phyloP scores from a whole-genome alignment of 2,329 filamentous ascomycete genomes.

The Dryadomyces quercus-mongolicae region DNA sequence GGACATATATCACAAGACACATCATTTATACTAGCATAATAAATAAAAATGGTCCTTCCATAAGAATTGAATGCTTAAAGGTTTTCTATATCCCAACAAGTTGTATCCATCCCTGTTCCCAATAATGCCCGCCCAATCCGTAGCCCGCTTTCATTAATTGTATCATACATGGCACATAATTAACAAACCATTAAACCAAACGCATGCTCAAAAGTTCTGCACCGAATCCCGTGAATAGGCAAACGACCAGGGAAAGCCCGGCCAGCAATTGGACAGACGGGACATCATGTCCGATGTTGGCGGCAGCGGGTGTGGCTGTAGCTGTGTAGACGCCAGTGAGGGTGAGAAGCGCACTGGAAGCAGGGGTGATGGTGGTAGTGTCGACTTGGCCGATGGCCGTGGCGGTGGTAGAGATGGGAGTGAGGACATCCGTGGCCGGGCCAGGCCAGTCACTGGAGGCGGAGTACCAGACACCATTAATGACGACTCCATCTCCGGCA shows the following conservation, averaged over 20 bases:
- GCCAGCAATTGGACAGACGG: background rate
- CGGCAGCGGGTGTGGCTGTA: conserved; percentile 15
- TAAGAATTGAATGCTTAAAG: no score
- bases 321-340: conserved; percentile 21
- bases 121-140: background rate
- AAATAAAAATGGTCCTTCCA: no score
- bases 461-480: conserved; percentile 45
- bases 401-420: background rate
- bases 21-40: background rate
- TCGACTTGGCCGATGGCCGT: background rate
- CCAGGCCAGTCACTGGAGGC: conserved; percentile 29
- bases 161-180: background rate
- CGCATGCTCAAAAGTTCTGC: background rate
- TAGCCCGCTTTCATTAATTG: background rate
- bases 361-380: background rate
- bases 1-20: background rate
- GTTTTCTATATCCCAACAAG: background rate
- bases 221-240: background rate
- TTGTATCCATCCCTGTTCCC: background rate
- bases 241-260: background rate
- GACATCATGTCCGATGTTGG: background rate
- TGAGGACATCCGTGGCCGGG: background rate
- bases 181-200: background rate
- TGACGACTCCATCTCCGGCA: conserved; percentile 37
- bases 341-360: conserved; percentile 17